Evolutionary conservation across 1,139 yeast species (phyloP).

Genomic region (Kluyveromyces marxianus): DNA sequence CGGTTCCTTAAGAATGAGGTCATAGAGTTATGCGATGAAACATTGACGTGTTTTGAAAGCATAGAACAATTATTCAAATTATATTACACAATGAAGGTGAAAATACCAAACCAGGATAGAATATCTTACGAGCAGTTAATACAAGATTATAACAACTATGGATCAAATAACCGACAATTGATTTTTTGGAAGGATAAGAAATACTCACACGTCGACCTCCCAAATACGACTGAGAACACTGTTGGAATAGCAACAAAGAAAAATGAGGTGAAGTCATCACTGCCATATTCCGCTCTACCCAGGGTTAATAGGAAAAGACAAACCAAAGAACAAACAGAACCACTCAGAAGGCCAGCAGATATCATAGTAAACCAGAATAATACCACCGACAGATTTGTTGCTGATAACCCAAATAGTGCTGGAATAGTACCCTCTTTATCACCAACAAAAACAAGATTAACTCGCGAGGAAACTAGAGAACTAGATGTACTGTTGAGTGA

Average conservation of each 20-base stretch:
- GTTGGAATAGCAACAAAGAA: slow-evolving; percentile 2
- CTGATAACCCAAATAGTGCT: background rate
- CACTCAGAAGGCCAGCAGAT: background rate
- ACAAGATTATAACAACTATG: slow-evolving; percentile 25
- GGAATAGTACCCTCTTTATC: background rate
- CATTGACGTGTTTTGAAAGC: slow-evolving; percentile 22
- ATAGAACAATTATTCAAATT: slow-evolving; percentile 17
- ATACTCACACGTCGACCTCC: slow-evolving; percentile 14
- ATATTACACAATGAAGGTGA: slow-evolving; percentile 16
- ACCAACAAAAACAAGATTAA: slow-evolving; percentile 1
- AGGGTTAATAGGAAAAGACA: background rate
- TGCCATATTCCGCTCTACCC: slow-evolving; percentile 1
- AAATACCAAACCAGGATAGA: slow-evolving; percentile 4
- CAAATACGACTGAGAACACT: slow-evolving; percentile 15
- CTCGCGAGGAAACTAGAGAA: slow-evolving; percentile 4
- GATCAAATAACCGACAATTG: slow-evolving; percentile 23
- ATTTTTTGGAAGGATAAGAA: slow-evolving; percentile 26
- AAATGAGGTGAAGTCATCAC: background rate
- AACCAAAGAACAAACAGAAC: background rate
- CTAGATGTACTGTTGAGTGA: slow-evolving; percentile 6
- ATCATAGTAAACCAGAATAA: background rate
- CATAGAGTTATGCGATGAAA: slow-evolving; percentile 22
- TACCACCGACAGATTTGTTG: background rate
- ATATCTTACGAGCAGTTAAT: slow-evolving; percentile 24
- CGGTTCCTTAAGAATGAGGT: slow-evolving; percentile 26